Conservation (phyloP, 805 yeast genomes). For the Metschnikowia cerradonensis region DNA sequence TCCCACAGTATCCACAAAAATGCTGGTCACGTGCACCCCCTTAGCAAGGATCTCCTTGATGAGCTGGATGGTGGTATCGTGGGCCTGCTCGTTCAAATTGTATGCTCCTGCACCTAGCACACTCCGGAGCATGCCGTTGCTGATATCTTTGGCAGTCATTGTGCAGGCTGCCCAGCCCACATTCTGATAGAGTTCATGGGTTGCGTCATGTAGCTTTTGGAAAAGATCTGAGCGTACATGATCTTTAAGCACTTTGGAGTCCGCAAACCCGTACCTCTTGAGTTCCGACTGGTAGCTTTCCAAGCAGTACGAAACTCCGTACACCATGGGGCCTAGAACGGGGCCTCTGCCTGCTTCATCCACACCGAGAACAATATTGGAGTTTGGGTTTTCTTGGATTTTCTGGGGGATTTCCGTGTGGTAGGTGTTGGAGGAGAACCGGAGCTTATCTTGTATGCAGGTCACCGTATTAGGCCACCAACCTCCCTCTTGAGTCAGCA, state of each 20-base stretch:
- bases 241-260: slow-evolving; percentile 83
- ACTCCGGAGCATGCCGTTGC: slow-evolving; percentile 78
- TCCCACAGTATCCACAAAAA: slow-evolving; percentile 94
- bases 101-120: slow-evolving; percentile 47
- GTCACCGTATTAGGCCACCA: slow-evolving; percentile 38
- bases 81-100: slow-evolving; percentile 94
- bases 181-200: slow-evolving; percentile 44
- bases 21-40: slow-evolving; percentile 63
- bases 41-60: slow-evolving; percentile 59
- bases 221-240: slow-evolving; percentile 61
- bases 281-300: slow-evolving; percentile 47
- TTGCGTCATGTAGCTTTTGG: slow-evolving; percentile 47
- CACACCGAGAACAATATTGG: slow-evolving; percentile 69
- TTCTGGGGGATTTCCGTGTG: slow-evolving; percentile 46
- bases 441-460: slow-evolving; percentile 22
- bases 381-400: slow-evolving; percentile 26
- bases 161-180: slow-evolving; percentile 88
- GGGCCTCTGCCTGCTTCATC: slow-evolving; percentile 99
- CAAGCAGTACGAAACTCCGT: slow-evolving; percentile 78
- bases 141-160: slow-evolving; percentile 83
- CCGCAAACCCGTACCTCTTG: slow-evolving; percentile 76
- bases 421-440: slow-evolving; percentile 44
- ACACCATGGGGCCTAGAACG: slow-evolving; percentile 96
- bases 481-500: too few species aligned
- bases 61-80: slow-evolving; percentile 82